Percentiles rank a stretch among this genome's conserved stretches.
Evolutionary conservation across 2,329 filamentous ascomycete species (phyloP).

Genomic region (Acarospora socialis): DNA sequence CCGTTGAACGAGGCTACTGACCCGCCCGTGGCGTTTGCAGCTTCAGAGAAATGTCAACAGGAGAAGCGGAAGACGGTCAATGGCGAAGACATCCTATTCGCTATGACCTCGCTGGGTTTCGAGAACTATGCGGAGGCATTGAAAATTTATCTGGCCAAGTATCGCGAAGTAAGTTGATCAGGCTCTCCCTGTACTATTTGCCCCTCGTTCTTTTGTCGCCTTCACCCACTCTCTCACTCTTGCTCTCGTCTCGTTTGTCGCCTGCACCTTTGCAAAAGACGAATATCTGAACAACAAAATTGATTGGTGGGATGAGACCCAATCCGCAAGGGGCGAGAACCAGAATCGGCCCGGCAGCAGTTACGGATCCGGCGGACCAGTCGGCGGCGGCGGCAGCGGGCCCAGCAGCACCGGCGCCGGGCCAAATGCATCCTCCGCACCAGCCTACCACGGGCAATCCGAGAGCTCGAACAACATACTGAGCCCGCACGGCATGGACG

Average conservation of each 20-base stretch:
- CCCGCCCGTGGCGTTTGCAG: conserved; percentile 33
- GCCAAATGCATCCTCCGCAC: conserved; percentile 19
- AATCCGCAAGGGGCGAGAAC: conserved; percentile 58
- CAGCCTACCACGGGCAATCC: conserved; percentile 25
- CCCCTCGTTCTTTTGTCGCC: conserved; percentile 12
- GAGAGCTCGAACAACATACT: conserved; percentile 32
- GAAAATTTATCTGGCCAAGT: conserved; percentile 95
- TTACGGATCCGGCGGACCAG: conserved; percentile 27
- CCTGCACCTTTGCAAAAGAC: conserved; percentile 19
- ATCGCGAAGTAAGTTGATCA: conserved; percentile 70
- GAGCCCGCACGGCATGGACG: conserved; percentile 27
- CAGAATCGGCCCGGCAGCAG: conserved; percentile 41
- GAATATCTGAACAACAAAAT: conserved; percentile 35
- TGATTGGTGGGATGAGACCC: conserved; percentile 51
- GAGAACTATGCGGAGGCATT: conserved; percentile 97
- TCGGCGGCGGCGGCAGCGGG: conserved; percentile 16
- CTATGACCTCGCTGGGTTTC: conserved; percentile 97
- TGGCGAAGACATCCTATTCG: conserved; percentile 94
- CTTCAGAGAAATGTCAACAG: conserved; percentile 97
- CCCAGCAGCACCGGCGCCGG: conserved; percentile 17
- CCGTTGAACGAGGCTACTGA: conserved; percentile 8
- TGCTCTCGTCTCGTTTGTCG: conserved; percentile 23
- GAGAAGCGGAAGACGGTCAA: conserved; percentile 99
- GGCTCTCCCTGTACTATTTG: conserved; percentile 12
- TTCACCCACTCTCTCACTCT: conserved; percentile 9